Conservation (phyloP, 225 moss, liverwort and hornwort species). For the Physcomitrium patens region DNA sequence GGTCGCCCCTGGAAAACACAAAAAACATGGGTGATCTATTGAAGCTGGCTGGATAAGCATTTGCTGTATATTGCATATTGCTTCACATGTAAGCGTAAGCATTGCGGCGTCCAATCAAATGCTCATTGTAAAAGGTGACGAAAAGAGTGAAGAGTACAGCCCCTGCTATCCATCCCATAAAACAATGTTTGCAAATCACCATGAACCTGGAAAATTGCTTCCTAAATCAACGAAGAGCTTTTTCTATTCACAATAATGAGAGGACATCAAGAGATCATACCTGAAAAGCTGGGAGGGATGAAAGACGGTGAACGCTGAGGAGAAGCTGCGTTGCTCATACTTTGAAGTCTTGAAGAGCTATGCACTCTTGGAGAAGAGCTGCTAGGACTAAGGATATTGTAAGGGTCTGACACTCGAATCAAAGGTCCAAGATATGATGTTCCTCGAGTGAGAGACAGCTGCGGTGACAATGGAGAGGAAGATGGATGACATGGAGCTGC, state of each 20-base stretch:
- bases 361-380: slow-evolving; percentile 49
- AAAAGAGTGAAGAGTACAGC: not conserved
- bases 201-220: slow-evolving; percentile 8
- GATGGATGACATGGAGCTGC: slow-evolving; percentile 58
- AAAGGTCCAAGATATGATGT: slow-evolving; percentile 67
- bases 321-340: slow-evolving; percentile 49
- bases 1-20: slow-evolving; percentile 33
- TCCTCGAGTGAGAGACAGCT: slow-evolving; percentile 56
- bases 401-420: slow-evolving; percentile 73
- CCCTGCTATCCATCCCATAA: not conserved
- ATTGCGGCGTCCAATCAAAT: not conserved
- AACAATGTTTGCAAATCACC: not conserved
- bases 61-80: not conserved
- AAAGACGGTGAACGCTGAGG: slow-evolving; percentile 35
- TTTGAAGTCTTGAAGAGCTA: slow-evolving; percentile 52
- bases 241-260: not conserved
- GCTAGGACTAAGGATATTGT: slow-evolving; percentile 60
- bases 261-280: slow-evolving; percentile 15
- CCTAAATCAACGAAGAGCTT: not conserved
- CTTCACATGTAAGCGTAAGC: slow-evolving; percentile 1
- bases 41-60: not conserved
- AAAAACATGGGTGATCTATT: slow-evolving; percentile 10
- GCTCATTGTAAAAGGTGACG: not conserved
- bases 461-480: slow-evolving; percentile 73
- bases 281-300: slow-evolving; percentile 5